A percentile compares a stretch with the other conserved stretches of the same genome.
phyloP scores from a whole-genome alignment of 768 basidiomycete genomes.

The Lactarius hatsudake region DNA sequence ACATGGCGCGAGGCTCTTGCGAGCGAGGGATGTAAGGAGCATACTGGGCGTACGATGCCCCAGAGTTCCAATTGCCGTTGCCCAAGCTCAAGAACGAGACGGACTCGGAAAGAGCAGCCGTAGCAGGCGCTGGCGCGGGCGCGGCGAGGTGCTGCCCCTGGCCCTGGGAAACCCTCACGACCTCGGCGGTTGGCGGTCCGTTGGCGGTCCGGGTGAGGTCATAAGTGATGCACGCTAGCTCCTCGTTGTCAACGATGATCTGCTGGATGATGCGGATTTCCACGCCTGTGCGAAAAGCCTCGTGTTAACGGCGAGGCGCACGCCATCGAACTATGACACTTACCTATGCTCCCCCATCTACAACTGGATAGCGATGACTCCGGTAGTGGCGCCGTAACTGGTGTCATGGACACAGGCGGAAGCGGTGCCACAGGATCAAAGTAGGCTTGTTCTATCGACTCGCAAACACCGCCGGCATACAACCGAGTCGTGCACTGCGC shows the following conservation, averaged over 20 bases:
- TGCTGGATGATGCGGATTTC: constrained; percentile 66
- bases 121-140: not conserved
- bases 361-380: constrained; percentile 65
- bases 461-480: constrained; percentile 48
- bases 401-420: constrained; percentile 19
- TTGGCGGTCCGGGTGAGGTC: constrained; percentile 57
- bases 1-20: constrained; percentile 4
- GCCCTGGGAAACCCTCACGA: constrained; percentile 42
- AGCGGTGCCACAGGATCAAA: constrained; percentile 43
- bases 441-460: constrained; percentile 51
- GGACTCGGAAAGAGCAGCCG: constrained; percentile 33
- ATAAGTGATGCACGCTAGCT: constrained; percentile 63
- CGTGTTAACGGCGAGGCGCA: constrained; percentile 20
- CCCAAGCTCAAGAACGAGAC: constrained; percentile 21
- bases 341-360: constrained; percentile 68
- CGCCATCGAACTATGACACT: constrained; percentile 33
- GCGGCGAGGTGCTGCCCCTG: constrained; percentile 34
- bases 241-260: constrained; percentile 60
- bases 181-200: constrained; percentile 53
- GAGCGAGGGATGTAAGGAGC: constrained; percentile 20
- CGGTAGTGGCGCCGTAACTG: constrained; percentile 56
- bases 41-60: constrained; percentile 11
- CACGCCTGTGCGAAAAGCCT: constrained; percentile 37
- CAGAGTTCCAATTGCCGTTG: constrained; percentile 14
- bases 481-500: constrained; percentile 65